Evolutionary conservation across 1,139 yeast genomes (phyloP).

Genomic region (Pichia sp.): DNA sequence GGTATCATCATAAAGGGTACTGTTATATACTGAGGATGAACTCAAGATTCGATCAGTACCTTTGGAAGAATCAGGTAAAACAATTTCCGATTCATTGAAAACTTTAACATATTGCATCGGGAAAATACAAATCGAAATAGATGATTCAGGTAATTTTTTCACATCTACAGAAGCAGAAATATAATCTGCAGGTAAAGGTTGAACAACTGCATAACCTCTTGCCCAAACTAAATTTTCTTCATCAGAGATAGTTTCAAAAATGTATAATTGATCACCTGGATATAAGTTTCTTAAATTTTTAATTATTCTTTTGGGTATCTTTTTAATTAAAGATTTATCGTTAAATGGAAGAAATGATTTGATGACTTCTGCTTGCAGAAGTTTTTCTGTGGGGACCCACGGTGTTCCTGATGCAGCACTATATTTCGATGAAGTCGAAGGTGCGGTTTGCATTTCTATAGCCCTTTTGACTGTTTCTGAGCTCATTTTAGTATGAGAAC

Average conservation of each 20-base stretch:
- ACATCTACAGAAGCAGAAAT: conserved; percentile 54
- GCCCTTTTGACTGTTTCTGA: not conserved
- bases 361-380: conserved; percentile 31
- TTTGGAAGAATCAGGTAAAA: too few relatives aligned
- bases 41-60: too few relatives aligned
- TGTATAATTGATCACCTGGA: conserved; percentile 76
- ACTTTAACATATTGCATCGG: conserved; percentile 50
- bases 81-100: conserved; percentile 24
- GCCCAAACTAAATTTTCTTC: conserved; percentile 45
- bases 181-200: conserved; percentile 66
- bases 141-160: conserved; percentile 55
- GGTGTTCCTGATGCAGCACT: not conserved
- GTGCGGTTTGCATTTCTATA: not conserved
- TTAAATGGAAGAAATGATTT: conserved; percentile 55
- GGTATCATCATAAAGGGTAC: conserved; percentile 12
- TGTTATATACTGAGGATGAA: conserved; percentile 23
- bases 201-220: conserved; percentile 61
- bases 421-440: not conserved
- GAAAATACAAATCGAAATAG: conserved; percentile 47
- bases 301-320: conserved; percentile 12
- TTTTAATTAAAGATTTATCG: conserved; percentile 12
- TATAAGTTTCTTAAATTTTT: conserved; percentile 47
- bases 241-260: conserved; percentile 53
- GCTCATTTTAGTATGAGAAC: not conserved
- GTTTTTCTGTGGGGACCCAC: conserved; percentile 13